Conservation (phyloP, 306 rosid genomes). For the Trifolium subterraneum region DNA sequence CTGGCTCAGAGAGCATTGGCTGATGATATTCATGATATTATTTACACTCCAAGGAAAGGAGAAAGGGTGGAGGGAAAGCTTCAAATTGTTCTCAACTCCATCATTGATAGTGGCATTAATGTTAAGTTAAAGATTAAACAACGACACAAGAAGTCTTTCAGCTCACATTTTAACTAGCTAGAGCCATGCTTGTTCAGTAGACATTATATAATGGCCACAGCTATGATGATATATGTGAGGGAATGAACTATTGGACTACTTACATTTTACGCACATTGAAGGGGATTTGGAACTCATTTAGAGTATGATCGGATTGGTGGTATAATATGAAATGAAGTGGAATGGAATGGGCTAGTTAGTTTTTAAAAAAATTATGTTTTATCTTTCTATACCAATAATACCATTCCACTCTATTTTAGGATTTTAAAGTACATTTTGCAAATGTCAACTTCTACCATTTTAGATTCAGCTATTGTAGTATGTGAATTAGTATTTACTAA, state of each 20-base stretch:
- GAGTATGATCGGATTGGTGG: not conserved
- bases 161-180: conserved; percentile 17
- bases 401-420: not conserved
- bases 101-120: conserved; percentile 70
- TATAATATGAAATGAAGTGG: no score
- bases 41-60: conserved; percentile 87
- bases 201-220: not conserved
- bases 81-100: conserved; percentile 74
- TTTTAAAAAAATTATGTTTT: not conserved
- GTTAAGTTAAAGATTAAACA: conserved; percentile 85
- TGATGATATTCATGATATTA: conserved; percentile 85
- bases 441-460: not conserved
- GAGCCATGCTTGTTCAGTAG: conserved; percentile 14
- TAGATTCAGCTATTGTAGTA: conserved; percentile 18
- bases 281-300: not conserved
- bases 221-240: not conserved
- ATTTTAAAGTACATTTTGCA: conserved; percentile 2
- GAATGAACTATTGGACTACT: not conserved
- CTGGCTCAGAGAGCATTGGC: conserved; percentile 87
- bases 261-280: not conserved
- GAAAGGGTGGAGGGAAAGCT: conserved; percentile 88
- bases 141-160: conserved; percentile 53
- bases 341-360: not conserved
- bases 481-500: conserved; percentile 13
- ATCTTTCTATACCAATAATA: no score